Base-by-base conservation (phyloP, 164 flowering plant species). In the Cinnamomum micranthum region DNA sequence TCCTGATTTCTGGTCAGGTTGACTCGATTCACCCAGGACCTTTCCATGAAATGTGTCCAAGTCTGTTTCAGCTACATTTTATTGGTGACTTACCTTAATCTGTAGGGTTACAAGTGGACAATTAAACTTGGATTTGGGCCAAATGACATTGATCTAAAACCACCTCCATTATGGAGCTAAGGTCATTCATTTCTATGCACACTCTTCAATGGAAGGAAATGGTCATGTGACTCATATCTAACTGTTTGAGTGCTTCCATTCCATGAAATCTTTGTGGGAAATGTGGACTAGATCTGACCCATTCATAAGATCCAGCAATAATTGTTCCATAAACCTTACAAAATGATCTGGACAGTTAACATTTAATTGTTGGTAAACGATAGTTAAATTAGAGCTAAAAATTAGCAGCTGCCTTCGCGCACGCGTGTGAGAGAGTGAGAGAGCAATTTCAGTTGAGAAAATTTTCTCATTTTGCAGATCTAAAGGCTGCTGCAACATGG, bases 401-500 rank as follows among this genome's bases (percentile, higher is more conserved):
- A 41, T 41, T 41, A 41, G 47, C 35, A 31, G 35, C 6, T 6
- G 35, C 35, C 6, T 31, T 31, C 6, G 35, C 6, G 1, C 35
- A 6, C 6, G 35, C 35, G 6, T 0, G 35, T 31, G 35, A 1
- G 47, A 41, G 47, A 41, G 35, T 31, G 35, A 1, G 47, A 41
- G 47, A 41, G 9, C 47, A 41, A 41, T 7, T 41, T 41, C 47
- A 41, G 47, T 20, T 55, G 60, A 55, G 35, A 20, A 67, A 20
- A 33, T 28, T 22, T 31, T 68, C 58, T 31, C 65, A 70, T 11
- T 41, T 78, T 76, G 47, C 79, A 95, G 99, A 84, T 84, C 55
- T 89, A 70, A 90, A 86, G 82, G 82, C 95, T 71, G 83, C 73
- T 55, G 92, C 99, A 77, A 89, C 93, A 71, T 96, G 99, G 98